These are phyloP conservation scores for Diospyros lotus DNA, from an alignment of 148 eudicot genomes.

Conservation along the genomic window DNA sequence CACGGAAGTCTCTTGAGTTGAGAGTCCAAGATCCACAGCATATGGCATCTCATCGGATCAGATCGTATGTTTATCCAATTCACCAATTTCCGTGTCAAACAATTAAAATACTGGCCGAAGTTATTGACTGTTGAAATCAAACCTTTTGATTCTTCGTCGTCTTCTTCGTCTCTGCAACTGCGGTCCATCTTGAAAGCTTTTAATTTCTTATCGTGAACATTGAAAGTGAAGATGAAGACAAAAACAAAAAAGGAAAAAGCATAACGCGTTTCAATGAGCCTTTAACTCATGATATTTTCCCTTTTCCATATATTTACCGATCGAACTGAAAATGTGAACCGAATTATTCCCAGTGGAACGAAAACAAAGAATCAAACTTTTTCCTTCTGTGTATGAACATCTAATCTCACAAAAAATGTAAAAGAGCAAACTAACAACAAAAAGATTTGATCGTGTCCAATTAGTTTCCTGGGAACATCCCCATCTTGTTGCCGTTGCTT, in stretches of 20 bases:
- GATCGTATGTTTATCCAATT: constrained; percentile 1
- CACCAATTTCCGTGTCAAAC: constrained; percentile 36
- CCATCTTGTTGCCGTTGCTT: constrained; percentile 34
- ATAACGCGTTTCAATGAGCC: not conserved
- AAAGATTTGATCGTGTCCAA: not conserved
- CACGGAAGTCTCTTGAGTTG: no score
- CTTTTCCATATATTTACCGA: not conserved
- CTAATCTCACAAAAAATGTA: not conserved
- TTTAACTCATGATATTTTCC: not conserved
- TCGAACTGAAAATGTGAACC: constrained; percentile 11
- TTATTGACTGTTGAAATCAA: constrained; percentile 29
- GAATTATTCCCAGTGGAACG: constrained; percentile 22
- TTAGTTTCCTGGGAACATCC: constrained; percentile 28
- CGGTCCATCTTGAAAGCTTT: not conserved
- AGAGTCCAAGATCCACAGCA: no score
- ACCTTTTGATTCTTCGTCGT: not conserved
- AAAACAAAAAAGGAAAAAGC: not conserved
- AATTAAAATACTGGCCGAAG: constrained; percentile 19
- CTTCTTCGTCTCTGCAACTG: not conserved
- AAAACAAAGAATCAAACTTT: constrained; percentile 18
- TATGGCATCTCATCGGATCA: no score
- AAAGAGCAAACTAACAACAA: not conserved
- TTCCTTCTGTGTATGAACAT: constrained; percentile 19
- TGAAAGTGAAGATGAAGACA: not conserved
- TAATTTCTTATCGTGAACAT: not conserved